Conservation (phyloP, 2,329 filamentous ascomycete species). For the Penicillium sp. region DNA sequence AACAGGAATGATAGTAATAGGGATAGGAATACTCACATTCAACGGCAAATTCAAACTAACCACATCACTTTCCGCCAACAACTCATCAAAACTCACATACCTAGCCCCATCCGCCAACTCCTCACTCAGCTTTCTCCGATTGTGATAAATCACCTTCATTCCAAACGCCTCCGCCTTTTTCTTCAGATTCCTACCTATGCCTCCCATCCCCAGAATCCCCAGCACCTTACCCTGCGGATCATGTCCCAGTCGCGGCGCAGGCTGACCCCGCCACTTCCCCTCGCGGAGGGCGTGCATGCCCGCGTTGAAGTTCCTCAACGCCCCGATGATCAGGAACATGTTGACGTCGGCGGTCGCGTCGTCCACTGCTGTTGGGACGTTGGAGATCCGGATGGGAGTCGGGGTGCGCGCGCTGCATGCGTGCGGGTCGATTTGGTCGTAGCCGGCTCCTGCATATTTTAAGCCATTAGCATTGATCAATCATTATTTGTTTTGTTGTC, state of each 20-base stretch:
- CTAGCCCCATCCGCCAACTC: conserved; percentile 39
- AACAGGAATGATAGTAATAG: no score
- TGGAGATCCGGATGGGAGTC: conserved; percentile 62
- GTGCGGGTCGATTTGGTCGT: conserved; percentile 69
- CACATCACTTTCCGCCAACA: conserved; percentile 63
- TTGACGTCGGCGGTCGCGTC: conserved; percentile 74
- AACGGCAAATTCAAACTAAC: conserved; percentile 71
- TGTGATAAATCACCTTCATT: conserved; percentile 67
- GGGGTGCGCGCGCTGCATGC: conserved; percentile 57
- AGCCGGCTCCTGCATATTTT: conserved; percentile 68
- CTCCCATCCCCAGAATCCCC: conserved; percentile 77
- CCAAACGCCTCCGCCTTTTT: conserved; percentile 66
- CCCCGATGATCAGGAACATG: conserved; percentile 72
- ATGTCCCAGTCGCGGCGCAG: conserved; percentile 53
- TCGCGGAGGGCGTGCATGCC: conserved; percentile 58
- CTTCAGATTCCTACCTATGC: conserved; percentile 69
- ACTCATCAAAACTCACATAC: conserved; percentile 59
- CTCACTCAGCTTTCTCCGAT: conserved; percentile 53
- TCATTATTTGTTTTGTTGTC: no score
- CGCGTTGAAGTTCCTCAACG: conserved; percentile 62
- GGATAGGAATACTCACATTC: conserved; percentile 69
- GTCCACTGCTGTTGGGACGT: conserved; percentile 71
- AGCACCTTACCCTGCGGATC: conserved; percentile 71
- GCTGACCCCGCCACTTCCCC: conserved; percentile 58
- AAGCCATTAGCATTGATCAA: no score